Evolutionary conservation across 2,329 filamentous ascomycete species (phyloP), one percentile per base, ranked within the genome.

Genomic region (Didymella pinodella): DNA sequence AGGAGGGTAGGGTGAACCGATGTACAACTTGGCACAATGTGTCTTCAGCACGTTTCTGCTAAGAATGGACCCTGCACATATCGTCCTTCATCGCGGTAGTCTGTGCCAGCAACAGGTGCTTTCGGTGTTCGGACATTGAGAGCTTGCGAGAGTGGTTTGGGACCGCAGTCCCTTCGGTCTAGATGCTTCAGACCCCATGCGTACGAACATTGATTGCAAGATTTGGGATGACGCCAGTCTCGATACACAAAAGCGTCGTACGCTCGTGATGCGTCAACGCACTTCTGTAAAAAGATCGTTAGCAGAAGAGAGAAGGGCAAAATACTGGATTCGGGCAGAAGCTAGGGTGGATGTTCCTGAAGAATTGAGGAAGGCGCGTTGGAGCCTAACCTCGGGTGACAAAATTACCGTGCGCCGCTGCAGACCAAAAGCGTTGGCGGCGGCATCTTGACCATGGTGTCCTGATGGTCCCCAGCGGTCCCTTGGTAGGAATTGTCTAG

Each of bases 341-440:
- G 36, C 36, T 18, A 40, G 26, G 49, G 50, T 54, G 56, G 50
- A 25, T 38, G 41, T 32, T 44, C 31, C 36, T 43, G 45, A 48
- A 25, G 54, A 44, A 57, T 52, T n/a, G 36, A 57, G 54, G 44
- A 58, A 53, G 49, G 55, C 40, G 49, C 36, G 36, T 41, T 22
- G 26, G 20, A 25, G 41, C 29, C 51, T 59, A 54, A 51, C 43
- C 34, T 50, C 56, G 56, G 56, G 40, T 41, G 20, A 20, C 18
- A 50, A 48, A 28, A 44, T 25, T 43, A 10, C 56, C 56, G 56
- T 50, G 50, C 46, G 49, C 45, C 50, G 56, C 26, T 50, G 38
- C 32, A 41, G 16, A 25, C 55, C 40, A 45, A 28, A 20, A 7
- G n/a, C 29, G 16, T 41, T 14, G 18, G 45, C 32, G 36, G 18